Percentiles rank a stretch among this genome's conserved stretches.
Conservation (phyloP, 441 rosid genomes). For the Isatis lusitanica region DNA sequence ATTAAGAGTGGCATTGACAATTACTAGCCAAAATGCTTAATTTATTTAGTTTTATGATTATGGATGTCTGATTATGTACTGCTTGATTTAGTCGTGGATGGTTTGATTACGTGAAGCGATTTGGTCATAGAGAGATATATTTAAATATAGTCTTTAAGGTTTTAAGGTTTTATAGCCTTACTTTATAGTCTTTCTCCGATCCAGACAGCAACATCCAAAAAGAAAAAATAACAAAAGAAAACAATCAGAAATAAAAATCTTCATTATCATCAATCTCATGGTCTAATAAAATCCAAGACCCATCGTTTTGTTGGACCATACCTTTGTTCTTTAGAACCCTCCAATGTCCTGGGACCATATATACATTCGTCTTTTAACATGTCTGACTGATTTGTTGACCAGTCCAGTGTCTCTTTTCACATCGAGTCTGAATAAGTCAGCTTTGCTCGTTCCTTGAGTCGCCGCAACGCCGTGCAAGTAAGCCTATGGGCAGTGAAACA, state of each 20-base stretch:
- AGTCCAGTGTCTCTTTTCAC: conserved; percentile 61
- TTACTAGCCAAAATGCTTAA: neutral
- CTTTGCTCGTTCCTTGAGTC: conserved; percentile 60
- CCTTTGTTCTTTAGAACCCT: conserved; percentile 63
- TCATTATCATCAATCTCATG: conserved; percentile 53
- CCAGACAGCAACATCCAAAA: conserved; percentile 3
- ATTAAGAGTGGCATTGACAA: neutral
- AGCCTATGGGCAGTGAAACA: conserved; percentile 64
- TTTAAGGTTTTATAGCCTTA: no score
- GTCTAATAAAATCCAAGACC: conserved; percentile 82
- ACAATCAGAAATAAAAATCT: conserved; percentile 24
- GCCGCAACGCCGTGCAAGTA: conserved; percentile 88
- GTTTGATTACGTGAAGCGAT: neutral
- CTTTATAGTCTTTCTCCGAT: no score
- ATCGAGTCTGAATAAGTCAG: conserved; percentile 49
- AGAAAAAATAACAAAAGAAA: neutral
- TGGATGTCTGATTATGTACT: neutral
- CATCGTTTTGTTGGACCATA: conserved; percentile 69
- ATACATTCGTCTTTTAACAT: conserved; percentile 59
- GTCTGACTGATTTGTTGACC: conserved; percentile 53
- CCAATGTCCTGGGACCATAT: conserved; percentile 63
- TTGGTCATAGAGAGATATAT: neutral
- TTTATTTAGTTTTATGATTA: conserved; percentile 3
- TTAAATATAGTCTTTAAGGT: no score
- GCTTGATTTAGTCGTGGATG: no score